Conservation (phyloP, 2,329 filamentous ascomycete genomes). For the Colletotrichum tabaci region DNA sequence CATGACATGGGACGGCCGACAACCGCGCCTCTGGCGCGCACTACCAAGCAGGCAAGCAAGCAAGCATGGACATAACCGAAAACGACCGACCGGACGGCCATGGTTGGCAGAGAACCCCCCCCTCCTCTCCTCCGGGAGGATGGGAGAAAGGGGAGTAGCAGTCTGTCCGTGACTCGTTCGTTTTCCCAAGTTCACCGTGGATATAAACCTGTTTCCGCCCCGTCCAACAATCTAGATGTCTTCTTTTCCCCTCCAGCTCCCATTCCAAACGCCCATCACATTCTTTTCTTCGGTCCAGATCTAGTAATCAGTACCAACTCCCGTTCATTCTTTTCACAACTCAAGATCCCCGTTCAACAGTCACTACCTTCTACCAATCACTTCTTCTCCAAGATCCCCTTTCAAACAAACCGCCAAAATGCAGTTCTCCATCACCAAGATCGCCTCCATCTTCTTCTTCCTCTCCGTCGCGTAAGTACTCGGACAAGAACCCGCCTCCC, state of each 20-base stretch:
- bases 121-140: background rate
- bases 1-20: background rate
- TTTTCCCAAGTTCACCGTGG: slow-evolving; percentile 17
- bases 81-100: background rate
- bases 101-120: too few species aligned
- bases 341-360: slow-evolving; percentile 10
- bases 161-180: slow-evolving; percentile 14
- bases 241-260: slow-evolving; percentile 4
- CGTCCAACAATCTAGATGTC: background rate
- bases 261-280: slow-evolving; percentile 33
- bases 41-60: too few species aligned
- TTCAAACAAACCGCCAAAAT: slow-evolving; percentile 29
- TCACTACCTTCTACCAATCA: slow-evolving; percentile 29
- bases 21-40: background rate
- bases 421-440: slow-evolving; percentile 38
- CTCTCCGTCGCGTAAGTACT: slow-evolving; percentile 30
- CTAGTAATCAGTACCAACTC: slow-evolving; percentile 39
- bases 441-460: slow-evolving; percentile 32
- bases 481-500: too few species aligned
- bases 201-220: slow-evolving; percentile 40
- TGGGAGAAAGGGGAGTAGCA: background rate
- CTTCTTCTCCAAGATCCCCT: background rate
- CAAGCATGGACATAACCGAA: background rate
- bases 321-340: slow-evolving; percentile 34
- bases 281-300: slow-evolving; percentile 42